Evolutionary conservation across 2,329 filamentous ascomycete species (phyloP).

Genomic region (Talaromyces albobiverticillius): DNA sequence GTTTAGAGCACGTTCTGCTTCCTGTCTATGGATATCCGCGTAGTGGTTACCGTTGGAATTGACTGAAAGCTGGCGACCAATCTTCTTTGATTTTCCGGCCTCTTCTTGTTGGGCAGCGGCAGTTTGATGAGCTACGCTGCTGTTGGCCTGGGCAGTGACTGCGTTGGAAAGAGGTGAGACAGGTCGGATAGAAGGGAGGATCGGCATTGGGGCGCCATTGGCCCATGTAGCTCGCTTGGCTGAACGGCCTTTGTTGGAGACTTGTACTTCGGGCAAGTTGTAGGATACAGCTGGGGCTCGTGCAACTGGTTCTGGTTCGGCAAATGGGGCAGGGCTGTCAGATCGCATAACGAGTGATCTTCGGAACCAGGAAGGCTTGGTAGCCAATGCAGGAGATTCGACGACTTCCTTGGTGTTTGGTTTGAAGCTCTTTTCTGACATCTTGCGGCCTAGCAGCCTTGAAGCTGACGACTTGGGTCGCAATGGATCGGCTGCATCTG

Average conservation of each 20-base stretch:
- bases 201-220: slow-evolving; percentile 86
- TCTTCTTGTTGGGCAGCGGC: slow-evolving; percentile 23
- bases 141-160: slow-evolving; percentile 83
- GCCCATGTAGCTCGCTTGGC: slow-evolving; percentile 92
- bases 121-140: slow-evolving; percentile 50
- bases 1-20: slow-evolving; percentile 86
- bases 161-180: slow-evolving; percentile 96
- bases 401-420: slow-evolving; percentile 59
- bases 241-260: slow-evolving; percentile 54
- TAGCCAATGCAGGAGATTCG: slow-evolving; percentile 59
- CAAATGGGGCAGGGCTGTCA: slow-evolving; percentile 63
- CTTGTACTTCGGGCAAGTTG: slow-evolving; percentile 41
- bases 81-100: slow-evolving; percentile 77
- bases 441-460: slow-evolving; percentile 80
- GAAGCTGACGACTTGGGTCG: slow-evolving; percentile 88
- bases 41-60: slow-evolving; percentile 93
- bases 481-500: slow-evolving; percentile 86
- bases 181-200: slow-evolving; percentile 88
- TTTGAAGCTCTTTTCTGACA: slow-evolving; percentile 73
- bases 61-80: slow-evolving; percentile 88
- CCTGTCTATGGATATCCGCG: slow-evolving; percentile 80
- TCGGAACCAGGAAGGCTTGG: slow-evolving; percentile 95
- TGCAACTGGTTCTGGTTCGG: slow-evolving; percentile 34
- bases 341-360: slow-evolving; percentile 85
- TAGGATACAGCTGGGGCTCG: slow-evolving; percentile 45